Conservation (phyloP, 441 rosid species). For the Breynia disticha region DNA sequence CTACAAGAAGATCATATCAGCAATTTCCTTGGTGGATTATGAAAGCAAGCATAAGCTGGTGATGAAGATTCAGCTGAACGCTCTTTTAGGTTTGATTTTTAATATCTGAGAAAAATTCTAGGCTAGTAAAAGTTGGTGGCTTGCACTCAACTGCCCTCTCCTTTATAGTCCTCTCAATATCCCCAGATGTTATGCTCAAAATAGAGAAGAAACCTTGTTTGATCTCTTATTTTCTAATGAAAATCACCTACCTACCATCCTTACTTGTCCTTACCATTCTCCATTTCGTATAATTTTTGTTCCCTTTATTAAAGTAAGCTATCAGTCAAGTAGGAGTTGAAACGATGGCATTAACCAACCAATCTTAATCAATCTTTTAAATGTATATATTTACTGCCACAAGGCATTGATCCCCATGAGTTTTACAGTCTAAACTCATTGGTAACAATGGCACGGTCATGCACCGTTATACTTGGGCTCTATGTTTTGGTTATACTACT, state of each 20-base stretch:
- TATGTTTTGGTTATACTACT: conserved; percentile 19
- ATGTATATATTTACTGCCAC: conserved; percentile 14
- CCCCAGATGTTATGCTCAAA: conserved; percentile 15
- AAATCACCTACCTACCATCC: conserved; percentile 12
- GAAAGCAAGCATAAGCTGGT: conserved; percentile 16
- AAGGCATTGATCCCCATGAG: conserved; percentile 3
- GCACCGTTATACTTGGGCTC: conserved; percentile 13
- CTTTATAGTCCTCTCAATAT: conserved; percentile 12
- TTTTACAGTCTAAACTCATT: conserved; percentile 14
- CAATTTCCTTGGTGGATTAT: conserved; percentile 4
- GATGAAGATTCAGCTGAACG: background rate
- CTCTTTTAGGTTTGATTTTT: conserved; percentile 33
- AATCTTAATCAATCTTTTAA: conserved; percentile 7
- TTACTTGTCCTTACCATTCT: background rate
- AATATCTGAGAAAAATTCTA: conserved; percentile 11
- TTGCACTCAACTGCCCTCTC: conserved; percentile 44
- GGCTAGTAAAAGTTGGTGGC: conserved; percentile 42
- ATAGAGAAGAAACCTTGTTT: conserved; percentile 3
- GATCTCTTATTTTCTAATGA: conserved; percentile 6
- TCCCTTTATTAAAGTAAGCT: background rate
- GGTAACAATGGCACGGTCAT: conserved; percentile 34
- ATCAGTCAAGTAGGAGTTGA: conserved; percentile 10
- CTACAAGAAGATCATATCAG: no score
- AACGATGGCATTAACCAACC: conserved; percentile 10
- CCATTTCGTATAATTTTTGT: background rate